Conservation (phyloP, 768 basidiomycete genomes). For the Suillus alpinus region DNA sequence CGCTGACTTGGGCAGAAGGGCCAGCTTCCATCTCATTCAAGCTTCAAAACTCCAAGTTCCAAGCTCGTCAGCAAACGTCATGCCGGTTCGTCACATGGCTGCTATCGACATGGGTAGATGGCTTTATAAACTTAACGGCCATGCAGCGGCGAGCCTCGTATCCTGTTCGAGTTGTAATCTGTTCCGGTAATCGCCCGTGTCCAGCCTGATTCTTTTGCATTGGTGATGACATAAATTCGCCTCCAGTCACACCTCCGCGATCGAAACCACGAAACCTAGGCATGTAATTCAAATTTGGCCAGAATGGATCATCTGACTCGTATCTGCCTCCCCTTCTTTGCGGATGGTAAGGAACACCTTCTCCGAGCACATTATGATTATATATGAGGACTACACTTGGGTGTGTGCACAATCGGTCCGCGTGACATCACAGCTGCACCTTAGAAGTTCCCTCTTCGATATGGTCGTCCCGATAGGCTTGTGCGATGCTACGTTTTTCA, state of each 20-base stretch:
- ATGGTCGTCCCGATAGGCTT: not conserved
- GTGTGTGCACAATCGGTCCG: not conserved
- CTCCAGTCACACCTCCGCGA: not conserved
- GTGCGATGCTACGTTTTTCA: not conserved
- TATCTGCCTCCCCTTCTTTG: not conserved
- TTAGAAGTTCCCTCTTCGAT: slow-evolving; percentile 11
- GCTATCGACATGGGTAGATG: not conserved
- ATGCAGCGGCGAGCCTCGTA: not conserved
- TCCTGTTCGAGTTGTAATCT: not conserved
- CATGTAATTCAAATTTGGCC: not conserved
- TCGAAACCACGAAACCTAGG: not conserved
- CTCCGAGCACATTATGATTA: not conserved
- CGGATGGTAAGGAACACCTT: not conserved
- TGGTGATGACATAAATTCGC: not conserved
- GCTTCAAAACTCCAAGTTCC: not conserved
- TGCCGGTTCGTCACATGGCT: not conserved
- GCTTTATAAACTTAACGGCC: not conserved
- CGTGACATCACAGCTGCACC: slow-evolving; percentile 27
- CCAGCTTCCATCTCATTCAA: not conserved
- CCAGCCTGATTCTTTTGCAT: not conserved
- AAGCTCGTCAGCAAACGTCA: not conserved
- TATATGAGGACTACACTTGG: not conserved
- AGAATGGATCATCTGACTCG: not conserved
- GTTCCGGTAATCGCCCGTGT: not conserved
- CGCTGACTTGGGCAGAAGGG: not conserved